phyloP scores from a whole-genome alignment of 768 basidiomycete genomes.

The Macrolepiota fuliginosa region DNA sequence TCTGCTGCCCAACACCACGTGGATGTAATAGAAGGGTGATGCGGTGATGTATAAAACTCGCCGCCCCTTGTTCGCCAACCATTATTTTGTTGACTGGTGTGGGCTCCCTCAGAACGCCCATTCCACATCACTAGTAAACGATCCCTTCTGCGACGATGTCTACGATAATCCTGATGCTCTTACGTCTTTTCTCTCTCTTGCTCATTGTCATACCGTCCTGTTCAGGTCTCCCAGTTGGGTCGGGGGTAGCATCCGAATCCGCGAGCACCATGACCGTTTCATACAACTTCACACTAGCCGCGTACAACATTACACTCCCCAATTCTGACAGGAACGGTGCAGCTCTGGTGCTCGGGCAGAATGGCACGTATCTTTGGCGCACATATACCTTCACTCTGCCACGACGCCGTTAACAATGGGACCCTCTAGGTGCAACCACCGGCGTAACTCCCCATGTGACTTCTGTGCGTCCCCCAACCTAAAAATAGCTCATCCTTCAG shows the following conservation, averaged over 20 bases:
- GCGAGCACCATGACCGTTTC: conserved; percentile 16
- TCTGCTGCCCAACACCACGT: not conserved
- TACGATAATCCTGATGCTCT: not conserved
- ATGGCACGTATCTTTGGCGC: conserved; percentile 24
- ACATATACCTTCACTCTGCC: not conserved
- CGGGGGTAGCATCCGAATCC: not conserved
- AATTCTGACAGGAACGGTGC: conserved; percentile 44
- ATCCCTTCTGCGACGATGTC: not conserved
- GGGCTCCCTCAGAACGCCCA: not conserved
- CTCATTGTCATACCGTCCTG: not conserved
- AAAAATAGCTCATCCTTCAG: not conserved
- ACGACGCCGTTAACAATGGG: not conserved
- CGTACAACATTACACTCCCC: conserved; percentile 36
- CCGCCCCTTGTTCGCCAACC: not conserved
- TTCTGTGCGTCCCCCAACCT: conserved; percentile 31
- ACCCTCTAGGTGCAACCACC: conserved; percentile 27
- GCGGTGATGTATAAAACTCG: not conserved
- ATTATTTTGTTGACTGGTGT: not conserved
- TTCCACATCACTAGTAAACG: too few relatives aligned
- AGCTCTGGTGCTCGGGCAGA: conserved; percentile 42
- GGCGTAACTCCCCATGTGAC: conserved; percentile 40
- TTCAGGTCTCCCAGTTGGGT: not conserved
- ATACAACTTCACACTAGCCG: conserved; percentile 45
- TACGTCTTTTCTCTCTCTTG: not conserved
- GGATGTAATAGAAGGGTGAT: not conserved